Evolutionary conservation across 2,329 filamentous ascomycete genomes (phyloP).

Genomic region (Aspergillus proliferans): DNA sequence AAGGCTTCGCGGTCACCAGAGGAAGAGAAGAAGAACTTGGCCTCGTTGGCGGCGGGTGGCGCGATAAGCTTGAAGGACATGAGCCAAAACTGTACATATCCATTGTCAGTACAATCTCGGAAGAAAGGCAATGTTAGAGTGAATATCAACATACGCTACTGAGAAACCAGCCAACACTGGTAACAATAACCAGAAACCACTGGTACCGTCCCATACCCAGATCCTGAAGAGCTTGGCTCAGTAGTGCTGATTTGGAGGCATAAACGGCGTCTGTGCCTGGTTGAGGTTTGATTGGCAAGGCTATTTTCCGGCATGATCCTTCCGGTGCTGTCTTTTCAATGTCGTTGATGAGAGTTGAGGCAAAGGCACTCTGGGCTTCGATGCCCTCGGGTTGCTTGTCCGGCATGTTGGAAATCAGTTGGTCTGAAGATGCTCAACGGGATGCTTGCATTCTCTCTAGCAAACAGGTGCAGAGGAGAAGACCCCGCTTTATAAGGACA

Average conservation of each 20-base stretch:
- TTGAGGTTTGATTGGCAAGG: constrained; percentile 1
- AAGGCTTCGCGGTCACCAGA: constrained; percentile 8
- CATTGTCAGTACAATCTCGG: not conserved
- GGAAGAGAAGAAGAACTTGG: constrained; percentile 12
- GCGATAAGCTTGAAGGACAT: constrained; percentile 12
- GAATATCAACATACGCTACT: constrained; percentile 10
- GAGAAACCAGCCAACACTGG: constrained; percentile 16
- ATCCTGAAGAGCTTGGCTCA: constrained; percentile 15
- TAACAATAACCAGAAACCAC: constrained; percentile 15
- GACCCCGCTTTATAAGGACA: no score
- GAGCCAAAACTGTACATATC: constrained; percentile 12
- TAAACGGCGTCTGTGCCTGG: constrained; percentile 7
- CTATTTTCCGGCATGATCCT: not conserved
- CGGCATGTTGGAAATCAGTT: no score
- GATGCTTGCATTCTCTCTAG: no score
- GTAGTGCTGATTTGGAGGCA: constrained; percentile 7
- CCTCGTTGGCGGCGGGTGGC: constrained; percentile 14
- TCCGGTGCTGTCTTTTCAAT: constrained; percentile 3
- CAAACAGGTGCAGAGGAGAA: no score
- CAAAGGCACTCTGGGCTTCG: constrained; percentile 8
- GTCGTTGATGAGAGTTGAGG: constrained; percentile 6
- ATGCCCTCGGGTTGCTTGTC: not conserved
- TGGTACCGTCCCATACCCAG: constrained; percentile 17
- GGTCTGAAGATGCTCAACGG: no score
- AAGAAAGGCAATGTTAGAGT: no score